These are phyloP conservation scores for Holtermannia corniformis DNA, from an alignment of 768 basidiomycete species.

Conservation along the genomic window DNA sequence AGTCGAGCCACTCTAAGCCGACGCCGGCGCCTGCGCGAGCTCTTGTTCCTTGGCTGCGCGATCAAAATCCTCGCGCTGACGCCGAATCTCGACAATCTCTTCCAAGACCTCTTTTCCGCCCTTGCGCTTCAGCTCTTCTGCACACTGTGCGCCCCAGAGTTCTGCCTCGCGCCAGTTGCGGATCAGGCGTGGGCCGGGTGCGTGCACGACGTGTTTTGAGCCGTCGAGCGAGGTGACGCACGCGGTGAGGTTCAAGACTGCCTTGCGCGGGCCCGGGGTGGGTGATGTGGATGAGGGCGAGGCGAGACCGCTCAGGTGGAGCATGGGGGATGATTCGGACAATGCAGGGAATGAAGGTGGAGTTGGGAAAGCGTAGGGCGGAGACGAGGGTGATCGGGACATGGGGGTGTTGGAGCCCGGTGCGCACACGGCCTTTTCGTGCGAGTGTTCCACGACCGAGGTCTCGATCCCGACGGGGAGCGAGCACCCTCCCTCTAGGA, in stretches of 20 bases:
- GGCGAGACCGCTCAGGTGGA: conserved; percentile 21
- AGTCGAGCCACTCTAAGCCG: too few relatives aligned
- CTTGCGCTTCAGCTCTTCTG: conserved; percentile 52
- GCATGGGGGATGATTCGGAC: conserved; percentile 20
- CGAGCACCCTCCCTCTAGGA: conserved; percentile 91
- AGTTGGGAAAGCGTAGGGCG: not conserved
- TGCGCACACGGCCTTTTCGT: not conserved
- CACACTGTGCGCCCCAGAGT: conserved; percentile 58
- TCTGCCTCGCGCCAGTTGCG: conserved; percentile 54
- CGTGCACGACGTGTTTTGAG: conserved; percentile 57
- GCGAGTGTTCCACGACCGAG: conserved; percentile 39
- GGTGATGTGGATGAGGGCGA: not conserved
- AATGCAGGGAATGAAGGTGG: not conserved
- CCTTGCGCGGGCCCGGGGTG: conserved; percentile 2
- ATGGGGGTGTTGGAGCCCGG: not conserved
- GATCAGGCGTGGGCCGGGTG: conserved; percentile 49
- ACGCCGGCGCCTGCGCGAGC: too few relatives aligned
- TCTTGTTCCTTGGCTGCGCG: not conserved
- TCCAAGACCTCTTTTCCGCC: conserved; percentile 75
- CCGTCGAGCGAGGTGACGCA: conserved; percentile 81
- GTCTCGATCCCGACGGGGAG: conserved; percentile 83
- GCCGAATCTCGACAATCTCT: conserved; percentile 65
- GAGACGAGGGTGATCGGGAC: conserved; percentile 1
- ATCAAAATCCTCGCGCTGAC: conserved; percentile 46
- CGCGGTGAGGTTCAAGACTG: conserved; percentile 56